Evolutionary conservation across 371 early-diverging fungal species (phyloP).

Genomic region (Mortierella sp.): DNA sequence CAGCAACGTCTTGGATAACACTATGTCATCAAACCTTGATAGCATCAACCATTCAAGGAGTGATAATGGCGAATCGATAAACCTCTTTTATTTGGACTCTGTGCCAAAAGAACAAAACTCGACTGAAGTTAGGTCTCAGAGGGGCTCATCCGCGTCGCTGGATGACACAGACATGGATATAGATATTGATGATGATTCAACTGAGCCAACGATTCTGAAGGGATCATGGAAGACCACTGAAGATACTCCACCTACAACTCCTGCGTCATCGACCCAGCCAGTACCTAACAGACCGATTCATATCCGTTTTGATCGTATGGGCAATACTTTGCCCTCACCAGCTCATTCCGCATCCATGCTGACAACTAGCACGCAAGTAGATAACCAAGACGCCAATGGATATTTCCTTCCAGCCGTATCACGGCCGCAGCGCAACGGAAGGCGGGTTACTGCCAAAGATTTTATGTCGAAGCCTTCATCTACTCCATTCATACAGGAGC

Average conservation of each 20-base stretch:
- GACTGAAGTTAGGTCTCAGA: neutral
- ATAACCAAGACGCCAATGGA: neutral
- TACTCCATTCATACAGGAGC: constrained; percentile 33
- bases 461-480: constrained; percentile 14
- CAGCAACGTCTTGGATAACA: neutral
- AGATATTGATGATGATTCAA: constrained; percentile 34
- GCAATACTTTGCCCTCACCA: neutral
- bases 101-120: neutral
- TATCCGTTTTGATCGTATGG: neutral
- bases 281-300: neutral
- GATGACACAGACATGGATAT: constrained; percentile 44
- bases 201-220: constrained; percentile 24
- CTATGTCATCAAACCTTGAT: too few relatives aligned
- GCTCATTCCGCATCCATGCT: constrained; percentile 26
- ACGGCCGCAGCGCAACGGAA: constrained; percentile 7
- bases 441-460: constrained; percentile 38
- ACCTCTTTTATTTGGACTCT: neutral
- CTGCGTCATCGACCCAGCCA: neutral
- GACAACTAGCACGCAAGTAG: constrained; percentile 5
- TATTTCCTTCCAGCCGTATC: neutral
- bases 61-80: neutral
- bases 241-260: neutral
- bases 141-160: constrained; percentile 6
- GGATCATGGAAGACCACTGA: constrained; percentile 47
- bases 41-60: neutral